Base-by-base conservation (phyloP, 2,329 filamentous ascomycete species). In the Cryphonectria carpinicola region DNA sequence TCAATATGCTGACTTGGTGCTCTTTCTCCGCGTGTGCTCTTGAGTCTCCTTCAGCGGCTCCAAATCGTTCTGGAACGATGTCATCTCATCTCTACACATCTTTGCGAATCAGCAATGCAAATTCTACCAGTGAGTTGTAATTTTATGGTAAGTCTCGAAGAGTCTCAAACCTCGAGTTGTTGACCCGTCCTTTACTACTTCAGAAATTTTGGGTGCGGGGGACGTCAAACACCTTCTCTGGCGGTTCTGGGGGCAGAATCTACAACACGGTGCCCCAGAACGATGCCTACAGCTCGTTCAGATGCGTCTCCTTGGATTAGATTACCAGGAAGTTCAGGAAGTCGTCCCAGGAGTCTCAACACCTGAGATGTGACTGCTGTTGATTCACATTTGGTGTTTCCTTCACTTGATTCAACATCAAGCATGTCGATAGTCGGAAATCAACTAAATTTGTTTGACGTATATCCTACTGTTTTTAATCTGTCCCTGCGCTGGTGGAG, bases 101-200 rank as follows among this genome's bases (percentile, higher is more conserved):
- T 65, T 65, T 52, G 43, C 63, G 22, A 65, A 52, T 11, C 25
- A 37, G 28, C 63, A 65, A 8, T 65, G 28, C 63, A 65, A 52
- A n/a, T 65, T 52, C 41, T 65, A 65, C 28, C 13, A 65, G 63
- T 52, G 10, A n/a, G 28, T n/a, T n/a, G 1, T 8, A 13, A 4
- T 32, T 49, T 3, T 3, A n/a, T 49, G 2, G 22, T n/a, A 19
- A 35, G 28, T 3, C 13, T 35, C 1, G 32, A 13, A 37, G 4
- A 1, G n/a, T 35, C 35, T 25, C 41, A 3, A 5, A 13, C 13
- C 39, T 64, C 61, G 28, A 19, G 11, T 3, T 25, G 8, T 22
- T 61, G 35, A 61, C 35, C 14, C 11, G 8, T 35, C n/a, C n/a
- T 19, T 10, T 8, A 58, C 58, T 39, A 22, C 4, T 14, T 11